Evolutionary conservation across 2,329 filamentous ascomycete genomes (phyloP), one percentile per base, ranked within the genome.

Genomic region (Sporothrix mexicana): DNA sequence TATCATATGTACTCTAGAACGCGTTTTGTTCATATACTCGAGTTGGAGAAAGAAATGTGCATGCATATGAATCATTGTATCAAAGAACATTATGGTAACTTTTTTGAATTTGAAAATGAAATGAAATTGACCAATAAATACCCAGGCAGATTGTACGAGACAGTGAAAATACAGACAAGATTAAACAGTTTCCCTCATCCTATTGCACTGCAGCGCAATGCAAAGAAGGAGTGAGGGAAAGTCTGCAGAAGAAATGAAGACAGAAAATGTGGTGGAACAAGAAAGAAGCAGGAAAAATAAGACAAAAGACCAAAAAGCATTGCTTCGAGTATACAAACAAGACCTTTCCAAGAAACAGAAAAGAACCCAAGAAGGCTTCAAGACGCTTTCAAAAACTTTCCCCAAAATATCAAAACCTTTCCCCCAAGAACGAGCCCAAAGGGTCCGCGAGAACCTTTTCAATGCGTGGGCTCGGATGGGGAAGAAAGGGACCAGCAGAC

Each of bases 121-220:
- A 49, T 36, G 3, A 47, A 23, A 9, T 36, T 20, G 36, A 61
- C 25, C 23, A 51, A 30, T 17, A 51, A 25, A 68, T 30, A 1
- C 23, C 45, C 5, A 20, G 30, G 13, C 61, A 66, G 20, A 49
- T 49, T 47, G 43, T 47, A 49, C 20, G 41, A 67, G 64, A 67
- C 64, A 67, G 45, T 51, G 15, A 67, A 51, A 36, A 36, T 51
- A 67, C 23, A 67, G 64, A 67, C 64, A 36, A 67, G 45, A 67
- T 49, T 51, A 51, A 49, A 51, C 64, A 51, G 64, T 51, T 47
- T 17, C 3, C 25, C 20, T 66, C 64, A 25, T 6, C 15, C 17
- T n/a, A 0, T 30, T 13, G 41, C 43, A 25, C 4, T 7, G 7
- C 30, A 36, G 30, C 7, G 30, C 4, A 20, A 47, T 2, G 7